phyloP scores from a whole-genome alignment of 148 eudicot genomes.

The Polygonum maritimum region DNA sequence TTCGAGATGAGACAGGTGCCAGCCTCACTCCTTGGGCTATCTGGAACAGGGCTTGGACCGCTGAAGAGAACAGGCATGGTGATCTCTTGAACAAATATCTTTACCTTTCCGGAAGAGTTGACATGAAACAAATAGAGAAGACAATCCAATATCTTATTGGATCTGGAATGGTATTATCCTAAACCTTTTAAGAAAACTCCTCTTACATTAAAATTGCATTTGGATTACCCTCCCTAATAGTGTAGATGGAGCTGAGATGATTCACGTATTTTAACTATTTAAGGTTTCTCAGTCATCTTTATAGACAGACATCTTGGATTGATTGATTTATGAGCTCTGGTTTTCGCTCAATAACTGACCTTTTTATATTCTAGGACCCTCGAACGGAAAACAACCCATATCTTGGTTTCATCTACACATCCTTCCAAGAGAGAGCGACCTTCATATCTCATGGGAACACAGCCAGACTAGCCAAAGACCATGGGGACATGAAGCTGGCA shows the following conservation, averaged over 20 bases:
- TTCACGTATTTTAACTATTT: background rate
- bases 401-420: slow-evolving; percentile 45
- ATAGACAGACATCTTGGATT: too few relatives aligned
- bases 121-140: slow-evolving; percentile 41
- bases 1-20: slow-evolving; percentile 41
- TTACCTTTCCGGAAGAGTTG: slow-evolving; percentile 43
- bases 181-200: background rate
- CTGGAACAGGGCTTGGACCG: slow-evolving; percentile 44
- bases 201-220: too few relatives aligned
- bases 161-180: slow-evolving; percentile 36
- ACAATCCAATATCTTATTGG: slow-evolving; percentile 43
- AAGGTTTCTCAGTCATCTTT: too few relatives aligned
- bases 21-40: slow-evolving; percentile 40
- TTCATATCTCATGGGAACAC: slow-evolving; percentile 45
- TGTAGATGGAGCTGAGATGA: background rate
- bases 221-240: background rate
- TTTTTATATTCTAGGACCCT: slow-evolving; percentile 23
- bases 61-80: slow-evolving; percentile 42
- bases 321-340: background rate
- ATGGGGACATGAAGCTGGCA: slow-evolving; percentile 33
- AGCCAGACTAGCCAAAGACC: slow-evolving; percentile 36
- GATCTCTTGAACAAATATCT: slow-evolving; percentile 44
- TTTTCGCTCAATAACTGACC: slow-evolving; percentile 1
- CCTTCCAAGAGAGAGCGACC: slow-evolving; percentile 48
- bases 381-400: slow-evolving; percentile 37